Conservation (phyloP, 2,329 filamentous ascomycete species). For the Penicillium sclerotiorum region DNA sequence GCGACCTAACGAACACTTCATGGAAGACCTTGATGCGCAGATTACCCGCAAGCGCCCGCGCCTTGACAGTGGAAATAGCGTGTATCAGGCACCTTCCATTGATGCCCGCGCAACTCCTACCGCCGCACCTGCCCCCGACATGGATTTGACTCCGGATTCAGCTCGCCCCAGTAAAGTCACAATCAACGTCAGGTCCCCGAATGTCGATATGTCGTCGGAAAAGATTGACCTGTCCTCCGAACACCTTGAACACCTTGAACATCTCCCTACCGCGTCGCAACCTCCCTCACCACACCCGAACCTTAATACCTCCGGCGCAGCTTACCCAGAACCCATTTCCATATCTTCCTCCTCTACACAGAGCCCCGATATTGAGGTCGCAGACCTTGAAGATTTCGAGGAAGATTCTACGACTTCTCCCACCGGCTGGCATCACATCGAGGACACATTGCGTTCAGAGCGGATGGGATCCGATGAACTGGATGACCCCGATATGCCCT, state of each 20-base stretch:
- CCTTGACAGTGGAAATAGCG: conserved; percentile 48
- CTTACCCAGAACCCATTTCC: conserved; percentile 38
- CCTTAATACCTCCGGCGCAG: conserved; percentile 18
- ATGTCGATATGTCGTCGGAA: conserved; percentile 21
- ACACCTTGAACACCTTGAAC: conserved; percentile 18
- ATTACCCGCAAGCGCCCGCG: conserved; percentile 51
- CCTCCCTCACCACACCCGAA: conserved; percentile 6
- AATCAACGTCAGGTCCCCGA: conserved; percentile 50
- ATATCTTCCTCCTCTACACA: conserved; percentile 47
- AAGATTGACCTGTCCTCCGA: conserved; percentile 15
- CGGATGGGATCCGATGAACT: too few relatives aligned
- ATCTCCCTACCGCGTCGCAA: conserved; percentile 10
- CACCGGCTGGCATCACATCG: conserved; percentile 45
- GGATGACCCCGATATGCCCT: too few relatives aligned
- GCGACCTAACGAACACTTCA: conserved; percentile 35
- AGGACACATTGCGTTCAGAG: too few relatives aligned
- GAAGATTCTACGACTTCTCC: conserved; percentile 50
- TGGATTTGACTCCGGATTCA: conserved; percentile 32
- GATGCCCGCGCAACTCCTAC: conserved; percentile 28
- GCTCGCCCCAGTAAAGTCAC: conserved; percentile 49
- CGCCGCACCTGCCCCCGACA: conserved; percentile 32
- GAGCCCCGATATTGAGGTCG: conserved; percentile 54
- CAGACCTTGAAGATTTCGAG: conserved; percentile 53
- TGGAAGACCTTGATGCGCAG: conserved; percentile 45
- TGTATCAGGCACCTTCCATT: conserved; percentile 37